Evolutionary conservation across 371 early-diverging fungal species (phyloP).

Genomic region (Mortierella sp.): DNA sequence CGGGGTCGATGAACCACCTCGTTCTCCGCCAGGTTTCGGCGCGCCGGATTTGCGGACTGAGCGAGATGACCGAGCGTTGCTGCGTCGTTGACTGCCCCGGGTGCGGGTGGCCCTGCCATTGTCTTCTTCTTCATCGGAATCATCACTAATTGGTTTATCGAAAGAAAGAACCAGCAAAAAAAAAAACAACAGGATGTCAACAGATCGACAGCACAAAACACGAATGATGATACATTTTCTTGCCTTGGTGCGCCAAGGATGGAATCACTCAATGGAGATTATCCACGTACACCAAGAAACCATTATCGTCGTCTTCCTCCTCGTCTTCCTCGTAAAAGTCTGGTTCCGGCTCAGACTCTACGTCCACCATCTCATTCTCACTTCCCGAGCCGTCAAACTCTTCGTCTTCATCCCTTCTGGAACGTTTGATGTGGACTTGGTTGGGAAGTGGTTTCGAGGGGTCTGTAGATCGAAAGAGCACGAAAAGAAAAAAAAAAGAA

Average conservation of each 20-base stretch:
- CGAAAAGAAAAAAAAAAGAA: no score
- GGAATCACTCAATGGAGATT: neutral
- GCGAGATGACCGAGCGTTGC: conserved; percentile 17
- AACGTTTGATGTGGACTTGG: conserved; percentile 28
- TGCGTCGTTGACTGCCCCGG: conserved; percentile 17
- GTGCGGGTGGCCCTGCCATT: conserved; percentile 21
- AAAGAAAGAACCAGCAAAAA: no score
- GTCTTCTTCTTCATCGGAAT: conserved; percentile 13
- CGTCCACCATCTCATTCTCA: conserved; percentile 39
- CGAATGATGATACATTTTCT: no score
- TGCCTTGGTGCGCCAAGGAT: no score
- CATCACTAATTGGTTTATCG: no score
- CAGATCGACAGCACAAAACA: no score
- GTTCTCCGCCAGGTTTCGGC: neutral
- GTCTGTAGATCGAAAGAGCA: conserved; percentile 38
- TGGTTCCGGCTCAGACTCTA: conserved; percentile 54
- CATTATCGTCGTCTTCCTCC: conserved; percentile 38
- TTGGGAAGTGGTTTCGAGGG: conserved; percentile 59
- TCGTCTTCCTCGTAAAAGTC: conserved; percentile 63
- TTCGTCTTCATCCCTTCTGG: conserved; percentile 51
- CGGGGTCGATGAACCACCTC: neutral
- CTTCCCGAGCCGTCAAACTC: conserved; percentile 46
- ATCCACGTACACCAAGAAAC: conserved; percentile 34
- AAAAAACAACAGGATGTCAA: no score
- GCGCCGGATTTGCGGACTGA: conserved; percentile 14